Base-by-base conservation (phyloP, 2,329 filamentous ascomycete genomes). In the Aspergillus pseudoviridinutans region DNA sequence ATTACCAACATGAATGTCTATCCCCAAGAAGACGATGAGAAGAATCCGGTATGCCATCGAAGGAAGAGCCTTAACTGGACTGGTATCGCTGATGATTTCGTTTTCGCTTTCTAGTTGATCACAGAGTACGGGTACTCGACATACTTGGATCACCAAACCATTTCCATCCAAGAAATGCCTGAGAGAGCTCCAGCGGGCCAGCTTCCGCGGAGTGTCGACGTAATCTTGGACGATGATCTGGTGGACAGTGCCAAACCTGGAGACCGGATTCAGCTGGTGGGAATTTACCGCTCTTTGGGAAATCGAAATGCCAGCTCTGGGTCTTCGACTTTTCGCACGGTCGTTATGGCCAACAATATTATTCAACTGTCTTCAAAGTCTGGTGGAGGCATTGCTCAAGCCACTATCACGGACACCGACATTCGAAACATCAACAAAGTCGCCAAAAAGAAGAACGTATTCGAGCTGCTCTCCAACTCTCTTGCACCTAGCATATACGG, bases 381-480 rank as follows among this genome's bases (percentile, higher is more conserved):
- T 2, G 93, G 93, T 22, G 94, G 93, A 53, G 94, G 93, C 35
- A 90, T 97, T 65, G 93, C 93, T 0, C 90, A 95, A 59, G 89
- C 92, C 17, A 89, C 86, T 4, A 96, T 99, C 66, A 97, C 94
- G 20, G 94, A 97, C 74, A 94, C 90, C 1, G 94, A 99, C 71
- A 95, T 99, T 71, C 89, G 94, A 67, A 97, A 99, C 72, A 99
- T 99, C 81, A 97, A 97, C 80, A 97, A 96, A 76, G 84, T 97
- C 56, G 83, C 93, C 9, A 99, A 97, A 81, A 94, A 94, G 76
- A 92, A 88, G 76, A 92, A 94, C 62, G 84, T 97, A 3, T 95
- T 99, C 63, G 91, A 97, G 55, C 80, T 99, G 47, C 83, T 99
- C 6, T 94, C 94, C 0, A 92, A 97, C 67, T 97, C 93, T 1